phyloP scores from a whole-genome alignment of 2,329 filamentous ascomycete species.

The Fusarium praegraminearum region DNA sequence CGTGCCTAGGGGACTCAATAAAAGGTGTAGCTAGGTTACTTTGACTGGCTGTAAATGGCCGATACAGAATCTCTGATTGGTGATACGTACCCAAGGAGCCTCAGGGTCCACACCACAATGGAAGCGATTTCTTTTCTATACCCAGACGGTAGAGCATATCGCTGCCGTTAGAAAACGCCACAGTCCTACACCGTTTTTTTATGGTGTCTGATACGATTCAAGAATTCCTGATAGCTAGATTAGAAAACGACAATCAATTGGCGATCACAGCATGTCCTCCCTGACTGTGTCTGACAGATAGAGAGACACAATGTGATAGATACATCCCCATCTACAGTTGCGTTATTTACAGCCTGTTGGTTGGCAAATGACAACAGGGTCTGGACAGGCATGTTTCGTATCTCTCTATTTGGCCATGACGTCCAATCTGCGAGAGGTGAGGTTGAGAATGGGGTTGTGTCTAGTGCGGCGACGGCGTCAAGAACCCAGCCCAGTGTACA shows the following conservation, averaged over 20 bases:
- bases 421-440: slow-evolving; percentile 28
- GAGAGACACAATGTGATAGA: slow-evolving; percentile 4
- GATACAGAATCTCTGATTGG: slow-evolving; percentile 38
- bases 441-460: slow-evolving; percentile 29
- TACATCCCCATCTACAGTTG: slow-evolving; percentile 15
- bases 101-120: slow-evolving; percentile 46
- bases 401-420: slow-evolving; percentile 28
- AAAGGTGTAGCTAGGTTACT: slow-evolving; percentile 7
- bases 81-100: slow-evolving; percentile 36
- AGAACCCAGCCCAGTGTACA: slow-evolving; percentile 27
- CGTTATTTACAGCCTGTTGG: slow-evolving; percentile 36
- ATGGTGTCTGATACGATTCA: slow-evolving; percentile 29
- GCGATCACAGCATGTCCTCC: slow-evolving; percentile 5
- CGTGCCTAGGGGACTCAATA: slow-evolving; percentile 1
- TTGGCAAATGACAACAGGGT: slow-evolving; percentile 22
- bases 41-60: slow-evolving; percentile 34
- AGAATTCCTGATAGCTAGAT: slow-evolving; percentile 14
- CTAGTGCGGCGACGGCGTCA: slow-evolving; percentile 44
- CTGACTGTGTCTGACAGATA: slow-evolving; percentile 3
- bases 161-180: slow-evolving; percentile 34
- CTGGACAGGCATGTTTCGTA: slow-evolving; percentile 27
- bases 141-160: slow-evolving; percentile 25
- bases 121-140: neutral
- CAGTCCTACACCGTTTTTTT: slow-evolving; percentile 29
- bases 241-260: slow-evolving; percentile 21